Conservation (phyloP, 768 basidiomycete genomes). For the Tricholoma furcatifolium region DNA sequence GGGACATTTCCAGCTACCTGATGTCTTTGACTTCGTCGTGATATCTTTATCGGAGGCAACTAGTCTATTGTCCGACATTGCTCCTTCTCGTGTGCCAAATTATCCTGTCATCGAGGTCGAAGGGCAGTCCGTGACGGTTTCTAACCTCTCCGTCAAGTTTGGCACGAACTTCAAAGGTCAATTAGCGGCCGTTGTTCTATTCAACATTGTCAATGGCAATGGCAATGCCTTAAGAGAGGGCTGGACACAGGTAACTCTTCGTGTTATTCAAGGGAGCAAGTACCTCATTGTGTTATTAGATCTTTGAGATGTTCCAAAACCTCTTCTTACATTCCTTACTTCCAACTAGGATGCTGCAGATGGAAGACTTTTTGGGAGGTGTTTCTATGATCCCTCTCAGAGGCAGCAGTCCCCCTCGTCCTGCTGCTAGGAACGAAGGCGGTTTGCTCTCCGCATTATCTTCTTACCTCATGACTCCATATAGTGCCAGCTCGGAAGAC, state of each 20-base stretch:
- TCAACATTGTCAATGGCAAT: slow-evolving; percentile 97
- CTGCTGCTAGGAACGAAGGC: slow-evolving; percentile 72
- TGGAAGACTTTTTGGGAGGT: slow-evolving; percentile 98
- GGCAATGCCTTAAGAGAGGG: slow-evolving; percentile 92
- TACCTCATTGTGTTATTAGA: slow-evolving; percentile 41
- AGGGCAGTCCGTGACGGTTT: slow-evolving; percentile 85
- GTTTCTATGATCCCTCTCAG: slow-evolving; percentile 89
- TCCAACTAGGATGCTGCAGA: slow-evolving; percentile 88
- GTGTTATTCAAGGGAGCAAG: neutral
- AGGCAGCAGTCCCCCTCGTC: slow-evolving; percentile 63
- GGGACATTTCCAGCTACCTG: slow-evolving; percentile 82
- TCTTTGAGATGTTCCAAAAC: slow-evolving; percentile 98
- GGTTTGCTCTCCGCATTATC: slow-evolving; percentile 92
- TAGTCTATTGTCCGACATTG: slow-evolving; percentile 72
- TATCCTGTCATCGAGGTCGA: slow-evolving; percentile 91
- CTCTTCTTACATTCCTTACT: slow-evolving; percentile 92
- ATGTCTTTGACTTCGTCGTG: slow-evolving; percentile 97
- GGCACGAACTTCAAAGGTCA: slow-evolving; percentile 96
- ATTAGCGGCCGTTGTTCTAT: slow-evolving; percentile 93
- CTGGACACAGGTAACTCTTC: slow-evolving; percentile 75
- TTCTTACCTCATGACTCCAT: slow-evolving; percentile 96
- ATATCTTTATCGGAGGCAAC: slow-evolving; percentile 91
- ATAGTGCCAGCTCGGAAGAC: slow-evolving; percentile 70
- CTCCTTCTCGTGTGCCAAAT: slow-evolving; percentile 71
- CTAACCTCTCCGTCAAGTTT: slow-evolving; percentile 88